Conservation (phyloP, 257 asterid genomes). For the Asclepias syriaca region DNA sequence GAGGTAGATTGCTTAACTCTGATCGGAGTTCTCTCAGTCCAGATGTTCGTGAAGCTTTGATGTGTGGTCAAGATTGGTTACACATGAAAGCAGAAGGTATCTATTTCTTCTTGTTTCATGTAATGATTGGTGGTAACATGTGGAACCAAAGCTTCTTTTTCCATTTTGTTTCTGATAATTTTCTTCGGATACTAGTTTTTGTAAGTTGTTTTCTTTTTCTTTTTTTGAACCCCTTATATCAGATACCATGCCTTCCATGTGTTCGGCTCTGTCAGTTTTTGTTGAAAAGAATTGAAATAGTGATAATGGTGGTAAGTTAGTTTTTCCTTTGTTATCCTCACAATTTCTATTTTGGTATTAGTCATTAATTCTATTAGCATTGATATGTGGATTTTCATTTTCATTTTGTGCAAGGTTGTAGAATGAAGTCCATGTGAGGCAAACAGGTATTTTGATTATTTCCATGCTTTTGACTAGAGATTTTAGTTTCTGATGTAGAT, state of each 20-base stretch:
- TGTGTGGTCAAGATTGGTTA: conserved; percentile 91
- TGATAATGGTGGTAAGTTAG: neutral
- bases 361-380: neutral
- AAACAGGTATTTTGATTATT: neutral
- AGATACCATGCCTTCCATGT: conserved; percentile 36
- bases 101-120: too few species aligned
- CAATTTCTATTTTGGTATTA: too few species aligned
- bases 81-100: conserved; percentile 57
- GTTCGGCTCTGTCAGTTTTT: conserved; percentile 38
- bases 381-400: conserved; percentile 5
- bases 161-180: conserved; percentile 8
- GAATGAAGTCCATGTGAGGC: conserved; percentile 3
- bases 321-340: neutral
- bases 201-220: neutral
- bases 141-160: conserved; percentile 58
- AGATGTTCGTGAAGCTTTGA: conserved; percentile 74
- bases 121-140: conserved; percentile 55
- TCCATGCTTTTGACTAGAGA: conserved; percentile 2
- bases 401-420: conserved; percentile 16
- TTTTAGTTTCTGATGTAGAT: neutral
- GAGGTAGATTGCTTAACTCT: conserved; percentile 46
- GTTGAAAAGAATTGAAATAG: conserved; percentile 41
- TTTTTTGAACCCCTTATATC: conserved; percentile 8
- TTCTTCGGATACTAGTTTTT: neutral
- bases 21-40: conserved; percentile 57